phyloP scores from a whole-genome alignment of 495 filamentous ascomycete species.

The Elaphomyces granulatus region DNA sequence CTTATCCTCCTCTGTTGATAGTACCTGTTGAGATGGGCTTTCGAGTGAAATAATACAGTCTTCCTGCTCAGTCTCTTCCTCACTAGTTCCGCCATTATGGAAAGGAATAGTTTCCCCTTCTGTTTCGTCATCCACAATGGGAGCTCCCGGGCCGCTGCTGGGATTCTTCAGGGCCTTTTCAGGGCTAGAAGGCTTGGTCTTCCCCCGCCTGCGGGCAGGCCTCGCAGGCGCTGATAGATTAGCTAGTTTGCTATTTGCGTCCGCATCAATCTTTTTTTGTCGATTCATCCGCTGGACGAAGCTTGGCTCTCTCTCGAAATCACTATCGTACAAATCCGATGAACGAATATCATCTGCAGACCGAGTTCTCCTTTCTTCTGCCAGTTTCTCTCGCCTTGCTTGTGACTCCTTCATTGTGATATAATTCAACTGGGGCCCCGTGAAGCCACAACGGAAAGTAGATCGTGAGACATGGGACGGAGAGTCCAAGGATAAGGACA shows the following conservation, averaged over 20 bases:
- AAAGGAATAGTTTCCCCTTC: conserved; percentile 3
- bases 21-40: conserved; percentile 15
- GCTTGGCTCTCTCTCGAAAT: conserved; percentile 32
- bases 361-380: conserved; percentile 26
- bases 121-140: conserved; percentile 7
- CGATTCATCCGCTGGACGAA: conserved; percentile 27
- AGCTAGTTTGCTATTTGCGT: conserved; percentile 27
- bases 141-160: conserved; percentile 10
- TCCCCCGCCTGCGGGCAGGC: conserved; percentile 1
- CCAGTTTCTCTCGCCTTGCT: conserved; percentile 17
- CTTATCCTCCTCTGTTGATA: conserved; percentile 34
- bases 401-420: conserved; percentile 40
- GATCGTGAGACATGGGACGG: conserved; percentile 21
- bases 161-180: conserved; percentile 1
- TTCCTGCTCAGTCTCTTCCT: conserved; percentile 40
- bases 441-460: conserved; percentile 25
- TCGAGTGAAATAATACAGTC: conserved; percentile 21
- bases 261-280: conserved; percentile 22
- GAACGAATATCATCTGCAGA: conserved; percentile 25
- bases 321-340: conserved; percentile 30
- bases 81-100: conserved; percentile 20
- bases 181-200: conserved; percentile 1
- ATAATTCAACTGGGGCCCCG: conserved; percentile 34
- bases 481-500: conserved; percentile 20
- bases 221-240: conserved; percentile 24